Base-by-base conservation (phyloP, 106 monocot species). In the Platanthera guangdongensis region DNA sequence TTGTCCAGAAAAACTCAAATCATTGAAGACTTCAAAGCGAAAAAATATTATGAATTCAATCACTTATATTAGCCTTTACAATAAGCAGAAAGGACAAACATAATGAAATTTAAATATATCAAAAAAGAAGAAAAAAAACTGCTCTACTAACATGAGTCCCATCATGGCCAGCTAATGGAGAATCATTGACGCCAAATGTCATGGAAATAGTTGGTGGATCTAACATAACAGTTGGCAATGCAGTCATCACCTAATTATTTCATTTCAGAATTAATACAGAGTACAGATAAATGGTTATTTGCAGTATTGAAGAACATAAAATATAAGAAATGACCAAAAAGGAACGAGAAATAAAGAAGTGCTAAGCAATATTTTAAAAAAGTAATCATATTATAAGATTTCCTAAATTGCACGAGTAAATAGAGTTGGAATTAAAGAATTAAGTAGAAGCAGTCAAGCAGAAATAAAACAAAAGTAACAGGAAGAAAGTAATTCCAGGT, bases 171-270 rank as follows among this genome's bases (percentile, higher is more conserved):
- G 90, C 94, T 75, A 99, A 84, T 53, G 99, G 92, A 79, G 94
- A 94, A 85, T 99, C 99, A 86, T 99, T 99, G 39, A 99, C 99
- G 74, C 99, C 85, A 86, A 99, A 99, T 15, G 99, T 99, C 99
- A 99, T 99, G 50, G 99, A 99, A 82, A 99, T 99, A 52, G 99
- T 99, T 65, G 99, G 99, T 14, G 99, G 94, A 71, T 99, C 99
- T 70, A 99, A 74, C 74, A 92, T 89, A 76, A 99, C 84, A 79
- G 99, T 99, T 62, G 99, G 94, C 59, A 99, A 78, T 74, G 93
- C 80, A 82, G 78, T 87, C 78, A 81, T 81, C 70, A 99, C 87
- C 97, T 94, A 71, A 70, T 52, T 16, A 51, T 51, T 10, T 47
- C 5, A 70, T 70, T 70, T 70, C 47, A 70, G 47, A 70, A 70